Percentiles rank a stretch among this genome's conserved stretches.
phyloP scores from a whole-genome alignment of 1,284 basidiomycete species.

The Leccinum fallax region DNA sequence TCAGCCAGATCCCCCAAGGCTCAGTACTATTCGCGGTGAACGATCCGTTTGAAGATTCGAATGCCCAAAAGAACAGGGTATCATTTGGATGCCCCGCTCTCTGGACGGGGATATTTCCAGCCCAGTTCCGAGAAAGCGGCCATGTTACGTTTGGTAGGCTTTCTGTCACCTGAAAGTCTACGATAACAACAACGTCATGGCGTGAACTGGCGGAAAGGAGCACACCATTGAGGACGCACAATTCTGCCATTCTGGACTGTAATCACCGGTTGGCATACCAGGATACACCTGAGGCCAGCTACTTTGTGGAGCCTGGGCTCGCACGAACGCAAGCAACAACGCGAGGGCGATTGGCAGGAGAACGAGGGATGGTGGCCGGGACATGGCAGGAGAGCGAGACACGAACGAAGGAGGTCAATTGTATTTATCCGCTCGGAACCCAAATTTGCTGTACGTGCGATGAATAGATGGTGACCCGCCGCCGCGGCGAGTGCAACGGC shows the following conservation, averaged over 20 bases:
- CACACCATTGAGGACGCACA: slow-evolving; percentile 43
- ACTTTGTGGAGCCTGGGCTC: slow-evolving; percentile 15
- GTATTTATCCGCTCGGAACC: neutral
- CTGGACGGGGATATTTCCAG: slow-evolving; percentile 69
- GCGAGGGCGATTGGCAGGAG: slow-evolving; percentile 9
- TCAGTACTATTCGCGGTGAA: slow-evolving; percentile 48
- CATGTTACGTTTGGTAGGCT: slow-evolving; percentile 56
- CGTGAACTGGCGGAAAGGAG: slow-evolving; percentile 32
- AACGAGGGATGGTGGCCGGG: neutral
- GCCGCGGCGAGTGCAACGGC: no score
- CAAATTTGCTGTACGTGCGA: slow-evolving; percentile 27
- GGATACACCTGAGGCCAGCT: slow-evolving; percentile 35
- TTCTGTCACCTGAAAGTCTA: slow-evolving; percentile 59
- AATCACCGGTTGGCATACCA: slow-evolving; percentile 42
- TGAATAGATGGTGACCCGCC: no score
- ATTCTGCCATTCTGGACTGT: slow-evolving; percentile 60
- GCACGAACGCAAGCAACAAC: neutral
- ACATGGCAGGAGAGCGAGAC: slow-evolving; percentile 10
- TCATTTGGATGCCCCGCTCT: slow-evolving; percentile 62
- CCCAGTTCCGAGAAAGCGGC: slow-evolving; percentile 54
- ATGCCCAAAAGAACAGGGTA: slow-evolving; percentile 67
- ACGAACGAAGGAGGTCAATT: no score
- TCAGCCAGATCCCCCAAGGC: slow-evolving; percentile 77
- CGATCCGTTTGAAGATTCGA: slow-evolving; percentile 63
- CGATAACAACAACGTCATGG: slow-evolving; percentile 33